Evolutionary conservation across 2,329 filamentous ascomycete species (phyloP).

Genomic region (Xylaria polymorpha): DNA sequence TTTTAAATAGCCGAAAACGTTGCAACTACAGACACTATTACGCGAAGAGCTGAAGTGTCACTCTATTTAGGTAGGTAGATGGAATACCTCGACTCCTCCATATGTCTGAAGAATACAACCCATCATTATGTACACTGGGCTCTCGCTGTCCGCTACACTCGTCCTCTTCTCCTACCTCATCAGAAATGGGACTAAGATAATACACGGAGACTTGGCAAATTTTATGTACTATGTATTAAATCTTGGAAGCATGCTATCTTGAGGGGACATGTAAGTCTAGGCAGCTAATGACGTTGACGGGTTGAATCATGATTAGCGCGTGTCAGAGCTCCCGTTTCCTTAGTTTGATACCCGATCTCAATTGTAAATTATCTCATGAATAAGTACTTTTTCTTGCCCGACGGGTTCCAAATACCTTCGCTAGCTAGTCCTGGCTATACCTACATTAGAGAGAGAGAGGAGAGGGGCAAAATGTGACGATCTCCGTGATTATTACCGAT

Average conservation of each 20-base stretch:
- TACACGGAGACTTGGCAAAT: not conserved
- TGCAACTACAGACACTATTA: not conserved
- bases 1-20: conserved; percentile 13
- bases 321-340: not conserved
- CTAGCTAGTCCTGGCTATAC: not conserved
- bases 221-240: not conserved
- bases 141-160: not conserved
- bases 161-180: not conserved
- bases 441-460: not conserved
- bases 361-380: not conserved
- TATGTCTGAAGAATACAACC: not conserved
- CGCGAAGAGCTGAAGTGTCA: not conserved
- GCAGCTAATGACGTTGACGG: not conserved
- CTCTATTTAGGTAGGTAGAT: conserved; percentile 9
- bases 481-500: conserved; percentile 4
- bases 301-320: not conserved
- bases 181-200: not conserved
- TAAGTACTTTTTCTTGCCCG: not conserved
- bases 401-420: conserved; percentile 6
- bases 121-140: conserved; percentile 9
- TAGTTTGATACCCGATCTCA: not conserved
- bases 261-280: not conserved
- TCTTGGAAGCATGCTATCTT: too few species aligned
- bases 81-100: not conserved
- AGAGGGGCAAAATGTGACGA: conserved; percentile 9